These are phyloP conservation scores for Kappamyces sp. DNA, from an alignment of 192 early-diverging fungal species.

Conservation along the genomic window DNA sequence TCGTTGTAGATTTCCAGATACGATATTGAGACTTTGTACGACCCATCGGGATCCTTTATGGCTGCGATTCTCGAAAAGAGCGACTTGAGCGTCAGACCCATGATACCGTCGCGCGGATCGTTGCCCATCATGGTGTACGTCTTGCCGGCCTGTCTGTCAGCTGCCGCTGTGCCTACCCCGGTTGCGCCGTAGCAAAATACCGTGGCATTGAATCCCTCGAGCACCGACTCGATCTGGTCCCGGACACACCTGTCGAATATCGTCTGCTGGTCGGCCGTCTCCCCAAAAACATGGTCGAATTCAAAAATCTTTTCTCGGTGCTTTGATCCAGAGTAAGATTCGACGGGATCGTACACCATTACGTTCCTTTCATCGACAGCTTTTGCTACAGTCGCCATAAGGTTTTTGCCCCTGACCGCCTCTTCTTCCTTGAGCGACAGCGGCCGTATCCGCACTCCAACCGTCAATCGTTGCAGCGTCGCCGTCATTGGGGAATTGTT, in stretches of 20 bases:
- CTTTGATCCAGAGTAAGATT: constrained; percentile 53
- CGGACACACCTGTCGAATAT: constrained; percentile 47
- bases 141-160: constrained; percentile 73
- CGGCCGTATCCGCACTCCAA: constrained; percentile 38
- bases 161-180: too few species aligned
- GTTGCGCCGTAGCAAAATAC: constrained; percentile 65
- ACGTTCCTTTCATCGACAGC: constrained; percentile 39
- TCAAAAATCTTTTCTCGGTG: constrained; percentile 62
- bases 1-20: constrained; percentile 62
- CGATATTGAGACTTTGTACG: constrained; percentile 33
- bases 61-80: constrained; percentile 50
- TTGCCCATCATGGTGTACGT: constrained; percentile 78
- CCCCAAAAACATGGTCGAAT: constrained; percentile 68
- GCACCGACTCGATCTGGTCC: constrained; percentile 52
- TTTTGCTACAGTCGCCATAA: constrained; percentile 12
- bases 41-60: constrained; percentile 1
- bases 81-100: constrained; percentile 58
- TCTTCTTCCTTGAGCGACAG: constrained; percentile 33
- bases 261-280: constrained; percentile 56
- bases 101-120: constrained; percentile 60
- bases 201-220: constrained; percentile 68
- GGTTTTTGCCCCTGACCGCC: constrained; percentile 17
- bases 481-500: too few species aligned
- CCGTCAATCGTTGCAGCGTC: constrained; percentile 1
- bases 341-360: constrained; percentile 69